These are phyloP conservation scores for Pogostemon cablin DNA, from an alignment of 257 asterid species.

Conservation along the genomic window DNA sequence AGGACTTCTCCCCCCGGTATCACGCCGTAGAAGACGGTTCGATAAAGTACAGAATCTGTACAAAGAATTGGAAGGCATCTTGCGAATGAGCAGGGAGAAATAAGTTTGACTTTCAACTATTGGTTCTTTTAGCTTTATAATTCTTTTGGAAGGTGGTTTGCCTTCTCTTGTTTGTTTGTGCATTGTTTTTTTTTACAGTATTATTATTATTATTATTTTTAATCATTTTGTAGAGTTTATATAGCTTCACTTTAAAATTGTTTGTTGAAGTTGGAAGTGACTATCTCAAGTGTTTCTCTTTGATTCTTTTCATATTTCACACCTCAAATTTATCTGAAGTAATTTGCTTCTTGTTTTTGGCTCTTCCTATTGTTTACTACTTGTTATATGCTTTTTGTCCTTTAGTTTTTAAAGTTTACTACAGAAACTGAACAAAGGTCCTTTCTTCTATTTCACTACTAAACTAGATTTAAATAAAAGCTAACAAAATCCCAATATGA, in stretches of 20 bases:
- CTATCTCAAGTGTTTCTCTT: constrained; percentile 33
- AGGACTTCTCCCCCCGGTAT: constrained; percentile 66
- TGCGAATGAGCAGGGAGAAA: constrained; percentile 18
- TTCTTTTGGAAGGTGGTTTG: constrained; percentile 42
- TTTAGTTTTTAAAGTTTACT: too few species aligned
- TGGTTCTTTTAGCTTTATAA: constrained; percentile 31
- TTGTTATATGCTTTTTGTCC: not conserved
- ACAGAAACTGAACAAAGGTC: too few species aligned
- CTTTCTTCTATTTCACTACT: too few species aligned
- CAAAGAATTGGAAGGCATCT: constrained; percentile 17
- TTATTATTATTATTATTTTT: constrained; percentile 1
- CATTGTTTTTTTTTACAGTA: constrained; percentile 32
- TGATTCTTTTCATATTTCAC: constrained; percentile 27
- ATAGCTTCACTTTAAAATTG: constrained; percentile 40
- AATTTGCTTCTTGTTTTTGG: constrained; percentile 27
- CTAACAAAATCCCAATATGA: too few species aligned
- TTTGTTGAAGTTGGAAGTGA: constrained; percentile 44
- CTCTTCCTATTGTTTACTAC: constrained; percentile 16
- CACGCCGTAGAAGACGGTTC: constrained; percentile 48
- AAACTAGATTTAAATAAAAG: too few species aligned
- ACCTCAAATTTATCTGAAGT: constrained; percentile 7
- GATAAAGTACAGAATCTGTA: not conserved
- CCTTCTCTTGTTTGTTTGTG: constrained; percentile 49
- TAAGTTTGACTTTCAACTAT: constrained; percentile 22
- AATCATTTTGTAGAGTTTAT: constrained; percentile 30